phyloP scores from a whole-genome alignment of 192 early-diverging fungal genomes.

The Coemansia javaensis region DNA sequence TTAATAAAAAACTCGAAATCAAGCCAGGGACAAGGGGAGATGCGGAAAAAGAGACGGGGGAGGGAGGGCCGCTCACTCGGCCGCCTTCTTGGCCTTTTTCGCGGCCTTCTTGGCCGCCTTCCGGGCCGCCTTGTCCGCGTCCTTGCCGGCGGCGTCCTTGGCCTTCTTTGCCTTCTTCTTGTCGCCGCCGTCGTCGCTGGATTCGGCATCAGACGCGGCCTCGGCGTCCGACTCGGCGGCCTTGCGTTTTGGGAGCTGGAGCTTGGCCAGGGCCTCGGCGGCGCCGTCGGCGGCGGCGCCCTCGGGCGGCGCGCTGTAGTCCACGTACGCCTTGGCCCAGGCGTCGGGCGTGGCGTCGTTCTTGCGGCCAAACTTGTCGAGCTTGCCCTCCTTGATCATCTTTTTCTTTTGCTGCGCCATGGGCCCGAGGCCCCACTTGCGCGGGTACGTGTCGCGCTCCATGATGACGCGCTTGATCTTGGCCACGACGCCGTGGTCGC shows the following conservation, averaged over 20 bases:
- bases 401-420: conserved; percentile 97
- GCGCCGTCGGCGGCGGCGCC: conserved; percentile 3
- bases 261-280: background rate
- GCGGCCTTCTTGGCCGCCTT: conserved; percentile 29
- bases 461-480: conserved; percentile 99
- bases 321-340: conserved; percentile 80
- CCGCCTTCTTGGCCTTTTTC: conserved; percentile 24
- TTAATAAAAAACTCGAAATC: too few species aligned
- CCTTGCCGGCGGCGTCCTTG: conserved; percentile 23
- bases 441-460: conserved; percentile 99
- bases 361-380: conserved; percentile 93
- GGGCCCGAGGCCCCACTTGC: conserved; percentile 96
- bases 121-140: conserved; percentile 16
- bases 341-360: conserved; percentile 77
- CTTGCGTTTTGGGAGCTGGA: conserved; percentile 18
- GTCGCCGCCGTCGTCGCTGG: conserved; percentile 15
- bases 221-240: conserved; percentile 27
- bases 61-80: background rate
- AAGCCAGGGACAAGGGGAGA: too few species aligned
- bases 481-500: conserved; percentile 95
- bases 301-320: conserved; percentile 46
- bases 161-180: too few species aligned
- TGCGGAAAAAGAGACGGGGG: background rate
- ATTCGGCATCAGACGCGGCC: conserved; percentile 26
- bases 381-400: conserved; percentile 94